Conservation (phyloP, 805 yeast genomes). For the Spathaspora arborariae region DNA sequence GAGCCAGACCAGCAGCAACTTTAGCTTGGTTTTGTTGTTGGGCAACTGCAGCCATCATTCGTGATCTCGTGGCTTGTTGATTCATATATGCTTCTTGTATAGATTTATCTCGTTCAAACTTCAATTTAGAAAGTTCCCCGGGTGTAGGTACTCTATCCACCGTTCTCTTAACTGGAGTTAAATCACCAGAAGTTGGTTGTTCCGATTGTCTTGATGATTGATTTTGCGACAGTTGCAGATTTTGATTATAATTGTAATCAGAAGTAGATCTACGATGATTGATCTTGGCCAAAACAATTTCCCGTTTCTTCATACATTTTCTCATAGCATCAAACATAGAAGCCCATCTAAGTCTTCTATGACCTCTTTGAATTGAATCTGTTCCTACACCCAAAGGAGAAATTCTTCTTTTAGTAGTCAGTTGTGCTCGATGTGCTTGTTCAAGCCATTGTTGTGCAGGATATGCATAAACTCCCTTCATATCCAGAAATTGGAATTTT, state of each 20-base stretch:
- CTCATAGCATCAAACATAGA: slow-evolving; percentile 95
- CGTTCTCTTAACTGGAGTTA: slow-evolving; percentile 8
- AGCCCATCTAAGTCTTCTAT: slow-evolving; percentile 88
- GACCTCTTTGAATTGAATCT: slow-evolving; percentile 92
- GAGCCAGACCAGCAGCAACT: slow-evolving; percentile 12
- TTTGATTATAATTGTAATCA: background rate
- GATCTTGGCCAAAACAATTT: slow-evolving; percentile 47
- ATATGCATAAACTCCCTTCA: slow-evolving; percentile 81
- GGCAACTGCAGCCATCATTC: slow-evolving; percentile 42
- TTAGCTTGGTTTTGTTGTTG: slow-evolving; percentile 25
- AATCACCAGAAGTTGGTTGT: slow-evolving; percentile 6
- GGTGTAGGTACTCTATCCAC: slow-evolving; percentile 61
- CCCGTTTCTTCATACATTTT: slow-evolving; percentile 85
- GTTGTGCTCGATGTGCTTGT: slow-evolving; percentile 84
- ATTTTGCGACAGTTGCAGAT: slow-evolving; percentile 1
- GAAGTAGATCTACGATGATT: slow-evolving; percentile 18
- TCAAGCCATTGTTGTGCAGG: slow-evolving; percentile 90
- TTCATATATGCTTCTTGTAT: slow-evolving; percentile 68
- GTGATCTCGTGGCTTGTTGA: slow-evolving; percentile 40
- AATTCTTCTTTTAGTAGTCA: slow-evolving; percentile 81
- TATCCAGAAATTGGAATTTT: slow-evolving; percentile 77
- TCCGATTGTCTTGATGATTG: background rate
- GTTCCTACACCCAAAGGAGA: slow-evolving; percentile 92
- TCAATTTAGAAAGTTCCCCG: slow-evolving; percentile 75
- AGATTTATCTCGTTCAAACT: slow-evolving; percentile 81